Conservation (phyloP, 2,329 filamentous ascomycete species). For the Curvularia lunata region DNA sequence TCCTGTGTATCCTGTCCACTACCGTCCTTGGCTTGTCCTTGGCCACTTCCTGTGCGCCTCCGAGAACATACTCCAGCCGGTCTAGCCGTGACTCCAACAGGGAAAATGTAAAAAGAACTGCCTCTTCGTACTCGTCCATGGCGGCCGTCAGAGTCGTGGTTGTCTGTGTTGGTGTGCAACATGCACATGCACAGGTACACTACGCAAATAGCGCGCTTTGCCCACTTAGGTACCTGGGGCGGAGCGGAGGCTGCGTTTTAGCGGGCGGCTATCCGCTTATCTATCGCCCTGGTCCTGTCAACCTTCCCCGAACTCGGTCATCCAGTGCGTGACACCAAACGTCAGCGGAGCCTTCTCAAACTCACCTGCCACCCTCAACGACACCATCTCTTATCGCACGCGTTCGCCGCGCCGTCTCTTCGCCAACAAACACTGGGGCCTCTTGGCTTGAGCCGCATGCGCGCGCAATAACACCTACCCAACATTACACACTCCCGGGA, state of each 20-base stretch:
- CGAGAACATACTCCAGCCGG: constrained; percentile 53
- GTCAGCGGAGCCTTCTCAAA: constrained; percentile 16
- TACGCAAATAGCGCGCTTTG: constrained; percentile 29
- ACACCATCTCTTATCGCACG: not conserved
- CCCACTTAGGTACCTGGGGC: constrained; percentile 1
- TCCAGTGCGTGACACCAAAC: constrained; percentile 9
- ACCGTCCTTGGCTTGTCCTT: constrained; percentile 39
- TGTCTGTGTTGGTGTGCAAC: constrained; percentile 16
- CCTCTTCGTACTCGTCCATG: constrained; percentile 50
- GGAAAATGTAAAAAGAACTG: constrained; percentile 51
- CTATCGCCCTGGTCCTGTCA: constrained; percentile 3
- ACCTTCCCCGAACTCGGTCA: constrained; percentile 4
- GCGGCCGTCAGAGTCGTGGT: constrained; percentile 9
- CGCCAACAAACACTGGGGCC: not conserved
- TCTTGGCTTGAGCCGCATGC: constrained; percentile 30
- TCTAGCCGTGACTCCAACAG: constrained; percentile 55
- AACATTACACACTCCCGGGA: constrained; percentile 23
- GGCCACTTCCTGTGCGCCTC: constrained; percentile 37
- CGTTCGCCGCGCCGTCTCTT: not conserved
- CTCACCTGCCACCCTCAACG: constrained; percentile 11
- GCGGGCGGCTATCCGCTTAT: constrained; percentile 19
- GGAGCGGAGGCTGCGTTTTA: constrained; percentile 21
- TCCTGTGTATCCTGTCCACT: constrained; percentile 44
- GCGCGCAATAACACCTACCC: constrained; percentile 31
- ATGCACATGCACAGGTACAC: constrained; percentile 13